Evolutionary conservation across 2,329 filamentous ascomycete genomes (phyloP).

Genomic region (Diatrype stigma): DNA sequence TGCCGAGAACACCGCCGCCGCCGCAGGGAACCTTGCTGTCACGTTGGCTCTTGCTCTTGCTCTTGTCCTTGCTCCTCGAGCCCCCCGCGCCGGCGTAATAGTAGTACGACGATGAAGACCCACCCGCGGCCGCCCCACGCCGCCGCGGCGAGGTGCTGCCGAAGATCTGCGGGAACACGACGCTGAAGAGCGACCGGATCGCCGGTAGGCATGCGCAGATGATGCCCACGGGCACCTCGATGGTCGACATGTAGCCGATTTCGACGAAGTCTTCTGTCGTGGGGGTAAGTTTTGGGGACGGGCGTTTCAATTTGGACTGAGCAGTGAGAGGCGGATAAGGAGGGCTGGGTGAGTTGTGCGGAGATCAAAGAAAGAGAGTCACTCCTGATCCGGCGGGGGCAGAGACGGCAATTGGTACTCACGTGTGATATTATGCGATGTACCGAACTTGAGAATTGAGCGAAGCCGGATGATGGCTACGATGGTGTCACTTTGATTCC

Average conservation of each 20-base stretch:
- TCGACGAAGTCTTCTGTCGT: conserved; percentile 6
- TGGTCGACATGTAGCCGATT: conserved; percentile 16
- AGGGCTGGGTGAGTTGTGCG: too few species aligned
- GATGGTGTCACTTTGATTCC: conserved; percentile 12
- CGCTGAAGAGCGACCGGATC: conserved; percentile 13
- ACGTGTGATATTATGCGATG: not conserved
- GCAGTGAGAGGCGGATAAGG: too few species aligned
- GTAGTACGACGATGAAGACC: too few species aligned
- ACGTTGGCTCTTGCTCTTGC: too few species aligned
- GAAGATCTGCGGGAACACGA: conserved; percentile 9
- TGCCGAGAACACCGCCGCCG: not conserved
- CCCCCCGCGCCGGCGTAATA: too few species aligned
- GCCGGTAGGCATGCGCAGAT: conserved; percentile 19
- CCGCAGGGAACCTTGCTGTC: not conserved
- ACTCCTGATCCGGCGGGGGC: too few species aligned
- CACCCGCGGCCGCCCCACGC: not conserved
- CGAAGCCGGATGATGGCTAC: conserved; percentile 16
- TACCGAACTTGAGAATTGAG: conserved; percentile 10
- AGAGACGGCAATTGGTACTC: conserved; percentile 1
- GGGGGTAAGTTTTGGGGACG: too few species aligned
- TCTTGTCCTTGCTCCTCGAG: too few species aligned
- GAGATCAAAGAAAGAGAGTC: too few species aligned
- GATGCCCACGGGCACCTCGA: conserved; percentile 17
- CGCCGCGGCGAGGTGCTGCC: conserved; percentile 6
- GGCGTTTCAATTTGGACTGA: too few species aligned